Base-by-base conservation (phyloP, 78 protist genomes). In the Dictyostelium brefeldianum region DNA sequence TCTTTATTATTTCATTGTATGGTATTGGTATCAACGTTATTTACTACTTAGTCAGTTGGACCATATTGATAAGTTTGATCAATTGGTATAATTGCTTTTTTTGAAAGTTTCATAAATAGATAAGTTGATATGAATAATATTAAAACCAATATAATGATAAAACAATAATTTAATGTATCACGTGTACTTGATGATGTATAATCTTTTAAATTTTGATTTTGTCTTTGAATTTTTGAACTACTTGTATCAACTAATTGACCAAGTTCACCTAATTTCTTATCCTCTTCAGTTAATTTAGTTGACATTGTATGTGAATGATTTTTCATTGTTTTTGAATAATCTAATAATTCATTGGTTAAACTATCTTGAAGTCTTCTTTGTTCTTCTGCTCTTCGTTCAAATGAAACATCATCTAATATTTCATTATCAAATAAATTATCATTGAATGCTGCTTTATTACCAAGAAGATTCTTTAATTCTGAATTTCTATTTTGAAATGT, bases 151-250 rank as follows among this genome's bases (percentile, higher is more conserved):
- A 84, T 41, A 5, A 84, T 84, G 31, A 84, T 84, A 7, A 84
- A 0, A 46, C 47, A 74, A 59, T 84, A 84, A 15, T 84, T 84
- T 41, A 84, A 47, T 8, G 82, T 84, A 8, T 84, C 91, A 41
- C 6, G 56, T 1, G 77, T 25, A 4, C 22, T 43, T n/a, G 9
- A 17, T 47, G 59, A 43, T 9, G 54, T 71, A 47, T 84, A 53
- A 5, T 51, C 62, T 59, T 84, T 84, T 27, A 84, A 47, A 15
- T 70, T 25, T 15, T 54, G 11, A 27, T 56, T 48, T 74, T 84
- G 77, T 25, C 25, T 54, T 14, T 62, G 81, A 17, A 84, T 71
- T 27, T 74, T 84, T 8, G 46, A 12, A 15, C 54, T 14, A 57
- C 78, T 84, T 3, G 18, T 56, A 17, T 11, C 43, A 14, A 84